Base-by-base conservation (phyloP, 75 land plant species). In the Sequoiadendron giganteum region DNA sequence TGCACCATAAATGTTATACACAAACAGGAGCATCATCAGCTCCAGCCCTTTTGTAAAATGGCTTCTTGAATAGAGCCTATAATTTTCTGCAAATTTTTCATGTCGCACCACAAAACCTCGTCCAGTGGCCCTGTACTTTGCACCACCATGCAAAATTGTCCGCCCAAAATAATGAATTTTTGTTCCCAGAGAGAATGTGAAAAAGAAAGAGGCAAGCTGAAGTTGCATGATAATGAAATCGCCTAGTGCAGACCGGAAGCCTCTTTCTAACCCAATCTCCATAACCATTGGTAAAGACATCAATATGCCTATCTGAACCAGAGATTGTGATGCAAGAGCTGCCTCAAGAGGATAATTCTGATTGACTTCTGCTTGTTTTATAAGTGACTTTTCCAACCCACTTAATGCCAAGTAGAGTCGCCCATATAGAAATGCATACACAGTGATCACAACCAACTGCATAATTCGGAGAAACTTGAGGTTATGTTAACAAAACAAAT, bases 101-200 rank as follows among this genome's bases (percentile, higher is more conserved):
- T 98, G 99, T 83, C 95, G 85, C 30, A 98, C 99, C n/a, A 98
- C 99, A 92, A 98, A 98, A 32, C 97, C 98, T 72, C 97, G 93
- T 19, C 99, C 99, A 42, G 99, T 98, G 61, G 94, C 95, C 86
- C 97, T 88, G 87, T 98, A 98, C 85, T 95, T 93, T 21, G 98
- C 96, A 45, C 99, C 99, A 18, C 99, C 99, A 91, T 98, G 99
- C 58, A 98, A 90, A 84, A 98, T 86, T 45, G 99, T 98, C n/a
- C 99, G 90, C 5, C 97, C 99, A 90, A 91, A 98, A 86, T 97
- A 98, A 76, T 98, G 99, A 16, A 92, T 89, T 80, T 95, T 98
- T 55, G 99, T 98, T 28, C 99, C 99, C 43, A 98, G 90, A 54
- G 97, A 94, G 88, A 98, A 98, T 16, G 99, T 97, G 88, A 95